Conservation (phyloP, 139 green algal species). For the Picochlorum sp. region DNA sequence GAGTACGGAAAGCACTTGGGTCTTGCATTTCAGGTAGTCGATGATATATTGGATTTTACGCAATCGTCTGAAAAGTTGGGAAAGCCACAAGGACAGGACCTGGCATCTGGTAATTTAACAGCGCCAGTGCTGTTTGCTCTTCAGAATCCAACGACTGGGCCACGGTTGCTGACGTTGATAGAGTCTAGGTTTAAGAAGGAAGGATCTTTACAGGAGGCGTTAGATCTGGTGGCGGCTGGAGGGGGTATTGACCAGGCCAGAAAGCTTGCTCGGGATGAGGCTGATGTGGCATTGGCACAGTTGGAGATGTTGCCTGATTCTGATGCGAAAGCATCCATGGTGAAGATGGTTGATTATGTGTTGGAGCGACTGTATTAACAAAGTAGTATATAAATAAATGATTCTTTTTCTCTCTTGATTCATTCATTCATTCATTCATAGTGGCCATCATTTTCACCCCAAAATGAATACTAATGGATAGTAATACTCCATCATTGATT, state of each 20-base stretch:
- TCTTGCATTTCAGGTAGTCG: slow-evolving; percentile 95
- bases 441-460: no score
- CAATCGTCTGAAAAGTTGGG: slow-evolving; percentile 80
- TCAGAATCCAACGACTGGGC: slow-evolving; percentile 12
- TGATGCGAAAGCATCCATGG: slow-evolving; percentile 66
- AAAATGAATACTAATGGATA: no score
- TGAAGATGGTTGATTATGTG: slow-evolving; percentile 92
- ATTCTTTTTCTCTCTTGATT: slow-evolving; percentile 5
- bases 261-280: slow-evolving; percentile 63
- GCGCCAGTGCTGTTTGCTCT: slow-evolving; percentile 84
- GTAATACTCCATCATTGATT: background rate
- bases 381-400: background rate
- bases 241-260: slow-evolving; percentile 56
- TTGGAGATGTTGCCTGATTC: slow-evolving; percentile 64
- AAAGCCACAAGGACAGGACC: slow-evolving; percentile 94
- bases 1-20: slow-evolving; percentile 93
- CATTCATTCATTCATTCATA: no score
- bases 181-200: slow-evolving; percentile 73
- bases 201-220: slow-evolving; percentile 60
- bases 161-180: slow-evolving; percentile 70
- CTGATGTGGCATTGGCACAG: slow-evolving; percentile 48
- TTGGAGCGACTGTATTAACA: slow-evolving; percentile 83
- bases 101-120: slow-evolving; percentile 93
- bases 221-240: slow-evolving; percentile 66
- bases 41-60: slow-evolving; percentile 99